Percentiles rank a stretch among this genome's conserved stretches.
phyloP scores from a whole-genome alignment of 371 early-diverging fungal species.

The Mortierella sp. region DNA sequence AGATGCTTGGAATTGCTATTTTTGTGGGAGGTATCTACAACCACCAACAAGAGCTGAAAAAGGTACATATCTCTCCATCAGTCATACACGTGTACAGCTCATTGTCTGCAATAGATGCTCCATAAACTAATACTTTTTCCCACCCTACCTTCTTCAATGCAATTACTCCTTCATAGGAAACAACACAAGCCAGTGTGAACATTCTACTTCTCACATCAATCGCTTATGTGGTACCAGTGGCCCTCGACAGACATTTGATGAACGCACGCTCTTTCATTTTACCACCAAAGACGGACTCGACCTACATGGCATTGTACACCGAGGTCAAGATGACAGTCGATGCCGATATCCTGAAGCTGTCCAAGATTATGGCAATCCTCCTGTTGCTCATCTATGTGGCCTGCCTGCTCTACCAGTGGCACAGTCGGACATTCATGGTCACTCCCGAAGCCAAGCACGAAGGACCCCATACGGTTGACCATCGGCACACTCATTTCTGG shows the following conservation, averaged over 20 bases:
- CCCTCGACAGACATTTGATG: constrained; percentile 71
- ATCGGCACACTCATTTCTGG: constrained; percentile 64
- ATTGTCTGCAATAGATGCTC: not conserved
- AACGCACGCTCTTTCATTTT: constrained; percentile 6
- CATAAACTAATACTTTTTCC: not conserved
- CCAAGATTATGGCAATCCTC: constrained; percentile 80
- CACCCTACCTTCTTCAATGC: not conserved
- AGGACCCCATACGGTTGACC: constrained; percentile 68
- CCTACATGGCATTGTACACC: not conserved
- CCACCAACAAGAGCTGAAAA: constrained; percentile 17
- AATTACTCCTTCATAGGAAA: constrained; percentile 25
- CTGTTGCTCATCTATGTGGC: constrained; percentile 79
- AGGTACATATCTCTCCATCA: not conserved
- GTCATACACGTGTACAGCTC: not conserved
- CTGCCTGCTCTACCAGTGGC: constrained; percentile 80
- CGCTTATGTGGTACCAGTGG: constrained; percentile 83
- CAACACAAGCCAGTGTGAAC: constrained; percentile 44
- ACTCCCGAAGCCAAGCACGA: constrained; percentile 73
- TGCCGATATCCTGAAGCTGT: constrained; percentile 68
- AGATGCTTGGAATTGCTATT: constrained; percentile 48
- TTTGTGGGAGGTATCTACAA: constrained; percentile 37
- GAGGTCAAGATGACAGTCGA: constrained; percentile 46
- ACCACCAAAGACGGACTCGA: not conserved
- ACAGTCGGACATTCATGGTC: constrained; percentile 64
- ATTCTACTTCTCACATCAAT: constrained; percentile 69